Evolutionary conservation across 2,329 filamentous ascomycete genomes (phyloP), one percentile per base, ranked within the genome.

Genomic region (Xylaria sp.): DNA sequence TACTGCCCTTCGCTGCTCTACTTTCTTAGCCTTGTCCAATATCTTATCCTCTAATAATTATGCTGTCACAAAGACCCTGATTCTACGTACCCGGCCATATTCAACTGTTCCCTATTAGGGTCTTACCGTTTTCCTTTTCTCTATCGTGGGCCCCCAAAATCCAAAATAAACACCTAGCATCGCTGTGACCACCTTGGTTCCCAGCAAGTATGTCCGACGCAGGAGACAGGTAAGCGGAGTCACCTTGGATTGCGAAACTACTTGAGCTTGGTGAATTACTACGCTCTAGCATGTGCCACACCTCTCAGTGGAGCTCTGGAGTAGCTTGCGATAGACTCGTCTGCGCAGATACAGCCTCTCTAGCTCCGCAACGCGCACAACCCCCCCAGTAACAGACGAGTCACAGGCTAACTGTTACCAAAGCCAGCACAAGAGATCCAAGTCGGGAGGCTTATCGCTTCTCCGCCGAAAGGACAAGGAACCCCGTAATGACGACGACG

Each of bases 371-470:
- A 28, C 28, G 28, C 28, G 28, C 28, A 28, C 28, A 23, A 23
- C 13, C 25, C 20, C 31, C 15, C 12, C n/a, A 15, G 25, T 15
- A 44, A 31, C 50, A 51, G n/a, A 13, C 18, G 44, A 59, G 44
- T 60, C 60, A 57, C 28, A 50, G 37, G 64, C 67, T 75, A 67
- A 72, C 59, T 34, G 58, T 28, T 46, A 46, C 63, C 28, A 25
- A 81, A 82, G 79, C 71, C 76, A 77, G 72, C 87, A 88, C 76
- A 87, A 84, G 80, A 86, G 84, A 70, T 86, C 87, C 66, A 89
- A 85, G 78, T 88, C 84, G 50, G 82, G 82, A 60, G 83, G 86
- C 56, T 79, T 89, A 73, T 82, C 87, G 78, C 77, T 90, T 76
- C 79, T 90, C 78, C 82, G 87, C 70, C 84, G 86, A 72, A 86